Evolutionary conservation across 345 rosid genomes (phyloP).

Genomic region (Salix viminalis): DNA sequence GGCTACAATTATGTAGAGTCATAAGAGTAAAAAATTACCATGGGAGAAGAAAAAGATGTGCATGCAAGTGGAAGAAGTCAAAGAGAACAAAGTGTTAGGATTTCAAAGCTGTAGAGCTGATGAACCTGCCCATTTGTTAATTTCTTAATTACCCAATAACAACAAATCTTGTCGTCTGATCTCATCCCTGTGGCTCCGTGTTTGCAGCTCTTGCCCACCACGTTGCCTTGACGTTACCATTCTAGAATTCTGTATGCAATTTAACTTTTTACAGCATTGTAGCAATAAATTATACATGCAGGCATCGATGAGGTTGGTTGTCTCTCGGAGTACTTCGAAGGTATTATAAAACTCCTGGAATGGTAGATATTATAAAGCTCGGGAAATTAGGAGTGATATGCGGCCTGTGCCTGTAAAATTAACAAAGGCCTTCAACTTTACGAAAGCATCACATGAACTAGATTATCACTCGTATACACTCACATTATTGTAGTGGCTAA

Average conservation of each 20-base stretch:
- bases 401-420: no score
- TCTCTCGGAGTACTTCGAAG: background rate
- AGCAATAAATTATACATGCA: background rate
- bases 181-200: conserved; percentile 34
- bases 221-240: background rate
- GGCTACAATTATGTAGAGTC: background rate
- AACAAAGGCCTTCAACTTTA: no score
- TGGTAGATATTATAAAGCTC: no score
- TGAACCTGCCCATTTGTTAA: background rate
- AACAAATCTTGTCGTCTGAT: conserved; percentile 32
- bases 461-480: no score
- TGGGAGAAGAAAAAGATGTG: background rate
- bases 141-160: background rate
- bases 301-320: background rate
- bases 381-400: no score
- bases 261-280: background rate
- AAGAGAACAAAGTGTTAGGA: background rate
- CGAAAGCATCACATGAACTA: no score
- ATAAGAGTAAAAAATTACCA: background rate
- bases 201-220: conserved; percentile 18
- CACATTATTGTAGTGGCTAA: no score
- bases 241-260: background rate
- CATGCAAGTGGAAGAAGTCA: background rate
- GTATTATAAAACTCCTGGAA: background rate
- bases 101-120: background rate